Conservation (phyloP, 1,284 basidiomycete genomes). For the Coniferiporia weirii region DNA sequence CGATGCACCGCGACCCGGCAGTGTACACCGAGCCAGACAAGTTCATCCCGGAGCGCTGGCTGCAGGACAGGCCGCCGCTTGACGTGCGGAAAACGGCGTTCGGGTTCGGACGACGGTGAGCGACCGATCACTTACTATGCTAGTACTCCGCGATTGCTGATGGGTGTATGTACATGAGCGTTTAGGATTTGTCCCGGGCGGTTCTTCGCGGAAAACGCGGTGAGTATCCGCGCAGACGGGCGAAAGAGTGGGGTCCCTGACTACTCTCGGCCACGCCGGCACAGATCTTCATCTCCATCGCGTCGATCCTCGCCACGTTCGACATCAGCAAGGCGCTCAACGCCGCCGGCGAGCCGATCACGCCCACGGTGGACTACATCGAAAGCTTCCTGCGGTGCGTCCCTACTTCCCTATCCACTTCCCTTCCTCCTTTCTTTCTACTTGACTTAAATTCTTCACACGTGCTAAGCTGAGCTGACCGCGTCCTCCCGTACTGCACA, state of each 20-base stretch:
- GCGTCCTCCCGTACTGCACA: not conserved
- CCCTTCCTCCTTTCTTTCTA: too few species aligned
- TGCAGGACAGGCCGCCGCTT: not conserved
- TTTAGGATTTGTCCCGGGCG: constrained; percentile 21
- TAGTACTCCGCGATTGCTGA: not conserved
- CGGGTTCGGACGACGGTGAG: constrained; percentile 8
- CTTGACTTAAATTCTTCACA: too few species aligned
- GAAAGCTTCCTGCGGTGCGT: not conserved
- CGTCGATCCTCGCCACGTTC: constrained; percentile 17
- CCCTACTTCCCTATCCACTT: not conserved
- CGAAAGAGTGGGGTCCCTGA: not conserved
- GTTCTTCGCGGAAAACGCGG: constrained; percentile 15
- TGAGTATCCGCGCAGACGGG: constrained; percentile 8
- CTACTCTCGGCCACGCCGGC: not conserved
- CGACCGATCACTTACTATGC: not conserved
- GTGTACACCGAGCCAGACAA: constrained; percentile 5
- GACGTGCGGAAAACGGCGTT: constrained; percentile 1
- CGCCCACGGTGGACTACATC: not conserved
- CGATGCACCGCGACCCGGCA: not conserved
- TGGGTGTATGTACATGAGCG: not conserved
- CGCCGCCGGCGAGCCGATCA: not conserved
- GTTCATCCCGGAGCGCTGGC: constrained; percentile 10
- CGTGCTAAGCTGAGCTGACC: not conserved
- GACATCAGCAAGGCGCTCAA: constrained; percentile 13
- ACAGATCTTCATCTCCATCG: constrained; percentile 15